Evolutionary conservation across 1,139 yeast species (phyloP).

Genomic region (Hansenula sp.): DNA sequence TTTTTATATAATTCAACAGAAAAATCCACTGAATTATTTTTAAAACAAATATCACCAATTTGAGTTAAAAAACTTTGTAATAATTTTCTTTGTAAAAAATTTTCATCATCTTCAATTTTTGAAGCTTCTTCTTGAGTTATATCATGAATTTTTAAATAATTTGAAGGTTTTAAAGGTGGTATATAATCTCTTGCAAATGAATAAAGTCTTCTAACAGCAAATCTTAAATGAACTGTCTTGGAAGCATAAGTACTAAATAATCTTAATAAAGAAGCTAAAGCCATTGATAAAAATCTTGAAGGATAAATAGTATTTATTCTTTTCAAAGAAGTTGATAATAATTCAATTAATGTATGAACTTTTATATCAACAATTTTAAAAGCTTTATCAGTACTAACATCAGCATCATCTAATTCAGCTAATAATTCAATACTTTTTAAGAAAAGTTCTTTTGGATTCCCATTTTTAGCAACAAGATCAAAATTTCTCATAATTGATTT

Average conservation of each 20-base stretch:
- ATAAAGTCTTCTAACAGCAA: slow-evolving; percentile 57
- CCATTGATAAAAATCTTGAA: slow-evolving; percentile 69
- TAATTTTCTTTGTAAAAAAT: slow-evolving; percentile 39
- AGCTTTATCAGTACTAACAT: slow-evolving; percentile 7
- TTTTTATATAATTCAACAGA: slow-evolving; percentile 20
- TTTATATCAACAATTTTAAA: slow-evolving; percentile 43
- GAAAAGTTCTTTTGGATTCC: slow-evolving; percentile 77
- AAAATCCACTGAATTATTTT: slow-evolving; percentile 23
- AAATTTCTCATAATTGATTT: slow-evolving; percentile 16
- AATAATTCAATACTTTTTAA: slow-evolving; percentile 65
- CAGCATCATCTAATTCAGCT: slow-evolving; percentile 25
- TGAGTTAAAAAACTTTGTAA: slow-evolving; percentile 42
- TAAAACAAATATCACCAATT: slow-evolving; percentile 37
- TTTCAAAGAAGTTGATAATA: slow-evolving; percentile 45
- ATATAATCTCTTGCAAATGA: slow-evolving; percentile 63
- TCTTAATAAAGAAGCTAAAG: slow-evolving; percentile 50
- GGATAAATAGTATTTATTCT: slow-evolving; percentile 66
- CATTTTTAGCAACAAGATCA: slow-evolving; percentile 45
- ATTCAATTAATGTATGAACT: slow-evolving; percentile 60
- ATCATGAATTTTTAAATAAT: slow-evolving; percentile 28
- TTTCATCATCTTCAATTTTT: slow-evolving; percentile 44
- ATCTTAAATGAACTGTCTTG: slow-evolving; percentile 29
- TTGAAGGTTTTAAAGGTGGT: slow-evolving; percentile 41
- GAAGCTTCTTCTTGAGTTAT: slow-evolving; percentile 35
- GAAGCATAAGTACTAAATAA: slow-evolving; percentile 39